Base-by-base conservation (phyloP, 805 yeast species). In the Komagataella phaffii region DNA sequence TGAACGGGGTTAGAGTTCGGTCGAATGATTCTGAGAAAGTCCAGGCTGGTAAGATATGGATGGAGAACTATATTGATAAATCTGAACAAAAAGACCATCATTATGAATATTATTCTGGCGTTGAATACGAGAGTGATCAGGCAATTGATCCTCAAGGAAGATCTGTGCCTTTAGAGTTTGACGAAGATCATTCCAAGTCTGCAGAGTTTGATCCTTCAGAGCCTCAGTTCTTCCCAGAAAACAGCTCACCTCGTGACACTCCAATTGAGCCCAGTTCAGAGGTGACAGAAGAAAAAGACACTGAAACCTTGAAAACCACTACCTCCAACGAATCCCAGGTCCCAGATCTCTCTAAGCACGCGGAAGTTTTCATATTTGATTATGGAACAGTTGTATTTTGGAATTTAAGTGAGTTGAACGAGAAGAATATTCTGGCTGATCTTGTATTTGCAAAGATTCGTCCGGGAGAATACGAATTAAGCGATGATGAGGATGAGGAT, bases 371-470 rank as follows among this genome's bases (percentile, higher is more conserved):
- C 61, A 77, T 93, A 12, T 81, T 91, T 63, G 82, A 80, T 51
- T 93, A 93, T 63, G 99, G 99, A 18, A 95, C 91, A 12, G 88
- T 93, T n/a, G 97, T 93, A 18, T 90, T 93, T 61, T 93, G 99
- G 99, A 93, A 93, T 61, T 89, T 93, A 59, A 81, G 91, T 2
- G 96, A 89, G 62, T 73, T 79, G 6, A 96, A 93, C 62, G 99
- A 93, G 61, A 89, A 89, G 69, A 93, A 91, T 59, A 80, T 93
- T 17, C 73, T 93, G 52, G 98, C 97, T 1, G 99, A 93, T 61
- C 72, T 93, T 56, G 85, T 83, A n/a, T 81, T 85, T 67, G 88
- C 88, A 5, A 66, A 62, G 54, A 56, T 67, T 14, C 63, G 62
- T 19, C 64, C 66, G 3, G 67, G 62, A 10, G 70, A 79, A 44